phyloP scores from a whole-genome alignment of 2,329 filamentous ascomycete species.

The Paecilomyces sp. region DNA sequence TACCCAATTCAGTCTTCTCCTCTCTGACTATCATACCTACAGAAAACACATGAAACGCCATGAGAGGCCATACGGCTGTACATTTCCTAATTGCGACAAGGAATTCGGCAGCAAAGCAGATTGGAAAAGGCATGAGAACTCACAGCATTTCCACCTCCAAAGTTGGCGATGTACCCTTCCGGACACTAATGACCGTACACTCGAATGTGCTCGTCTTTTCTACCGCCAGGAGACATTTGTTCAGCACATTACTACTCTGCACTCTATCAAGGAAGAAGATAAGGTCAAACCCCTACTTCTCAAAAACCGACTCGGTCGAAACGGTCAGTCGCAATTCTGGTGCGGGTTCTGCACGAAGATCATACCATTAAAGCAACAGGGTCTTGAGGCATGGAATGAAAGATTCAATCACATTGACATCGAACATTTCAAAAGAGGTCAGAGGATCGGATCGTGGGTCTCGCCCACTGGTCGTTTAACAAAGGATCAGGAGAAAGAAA shows the following conservation, averaged over 20 bases:
- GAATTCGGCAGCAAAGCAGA: conserved; percentile 88
- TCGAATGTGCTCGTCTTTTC: conserved; percentile 52
- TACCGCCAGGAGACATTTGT: conserved; percentile 54
- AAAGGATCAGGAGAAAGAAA: conserved; percentile 10
- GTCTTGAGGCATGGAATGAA: conserved; percentile 52
- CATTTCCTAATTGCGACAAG: conserved; percentile 61
- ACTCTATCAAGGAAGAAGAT: conserved; percentile 28
- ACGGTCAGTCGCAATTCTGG: conserved; percentile 66
- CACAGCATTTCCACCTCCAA: conserved; percentile 66
- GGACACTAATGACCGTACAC: conserved; percentile 12
- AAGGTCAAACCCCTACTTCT: conserved; percentile 32
- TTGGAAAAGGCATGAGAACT: conserved; percentile 85
- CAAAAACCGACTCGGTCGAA: conserved; percentile 55
- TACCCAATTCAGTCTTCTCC: not conserved
- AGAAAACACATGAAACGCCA: conserved; percentile 85
- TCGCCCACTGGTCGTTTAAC: conserved; percentile 17
- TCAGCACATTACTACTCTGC: conserved; percentile 52
- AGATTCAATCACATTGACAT: conserved; percentile 69
- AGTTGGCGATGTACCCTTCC: conserved; percentile 61
- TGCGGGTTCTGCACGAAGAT: conserved; percentile 70
- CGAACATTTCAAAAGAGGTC: conserved; percentile 35
- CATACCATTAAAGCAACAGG: conserved; percentile 45
- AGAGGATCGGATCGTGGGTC: conserved; percentile 27
- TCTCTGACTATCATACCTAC: not conserved
- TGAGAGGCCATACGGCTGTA: conserved; percentile 74